Conservation (phyloP, 2,329 filamentous ascomycete species). For the Ophioceras dolichostomum region DNA sequence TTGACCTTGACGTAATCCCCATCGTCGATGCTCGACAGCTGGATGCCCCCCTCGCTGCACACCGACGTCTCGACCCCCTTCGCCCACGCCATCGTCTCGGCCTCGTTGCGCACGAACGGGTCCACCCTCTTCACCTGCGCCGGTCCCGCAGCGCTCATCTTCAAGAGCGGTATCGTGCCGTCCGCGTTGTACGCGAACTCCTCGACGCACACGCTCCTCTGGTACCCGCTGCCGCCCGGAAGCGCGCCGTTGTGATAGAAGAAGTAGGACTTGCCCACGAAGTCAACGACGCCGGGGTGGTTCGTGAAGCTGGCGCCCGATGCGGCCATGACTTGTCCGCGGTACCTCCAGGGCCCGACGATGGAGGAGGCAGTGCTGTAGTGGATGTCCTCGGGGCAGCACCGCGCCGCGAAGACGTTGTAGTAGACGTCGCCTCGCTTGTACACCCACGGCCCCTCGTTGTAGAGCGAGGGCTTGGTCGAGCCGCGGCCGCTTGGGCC, state of each 20-base stretch:
- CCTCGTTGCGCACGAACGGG: constrained; percentile 15
- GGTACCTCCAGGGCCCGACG: constrained; percentile 18
- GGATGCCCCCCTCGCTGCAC: constrained; percentile 12
- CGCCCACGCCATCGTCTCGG: constrained; percentile 17
- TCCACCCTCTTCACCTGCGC: constrained; percentile 12
- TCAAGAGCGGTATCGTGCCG: constrained; percentile 15
- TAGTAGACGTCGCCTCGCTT: constrained; percentile 18
- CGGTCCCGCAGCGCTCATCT: constrained; percentile 15
- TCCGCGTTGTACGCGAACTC: constrained; percentile 14
- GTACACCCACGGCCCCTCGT: constrained; percentile 19
- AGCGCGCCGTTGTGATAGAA: constrained; percentile 21
- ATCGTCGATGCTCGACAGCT: constrained; percentile 15
- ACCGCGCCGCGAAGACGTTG: constrained; percentile 16
- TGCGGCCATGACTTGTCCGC: constrained; percentile 16
- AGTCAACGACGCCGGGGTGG: constrained; percentile 16
- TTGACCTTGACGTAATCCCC: constrained; percentile 19
- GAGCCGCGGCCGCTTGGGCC: not conserved
- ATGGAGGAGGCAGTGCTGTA: constrained; percentile 14
- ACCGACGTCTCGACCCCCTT: not conserved
- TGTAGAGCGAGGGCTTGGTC: constrained; percentile 11
- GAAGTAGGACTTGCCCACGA: constrained; percentile 15
- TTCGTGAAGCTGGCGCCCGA: constrained; percentile 16
- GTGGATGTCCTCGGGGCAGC: constrained; percentile 17
- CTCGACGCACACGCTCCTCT: constrained; percentile 15
- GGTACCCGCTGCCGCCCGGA: constrained; percentile 14